These are phyloP conservation scores for Euphorbia peplus DNA, from an alignment of 345 rosid genomes.

Conservation along the genomic window DNA sequence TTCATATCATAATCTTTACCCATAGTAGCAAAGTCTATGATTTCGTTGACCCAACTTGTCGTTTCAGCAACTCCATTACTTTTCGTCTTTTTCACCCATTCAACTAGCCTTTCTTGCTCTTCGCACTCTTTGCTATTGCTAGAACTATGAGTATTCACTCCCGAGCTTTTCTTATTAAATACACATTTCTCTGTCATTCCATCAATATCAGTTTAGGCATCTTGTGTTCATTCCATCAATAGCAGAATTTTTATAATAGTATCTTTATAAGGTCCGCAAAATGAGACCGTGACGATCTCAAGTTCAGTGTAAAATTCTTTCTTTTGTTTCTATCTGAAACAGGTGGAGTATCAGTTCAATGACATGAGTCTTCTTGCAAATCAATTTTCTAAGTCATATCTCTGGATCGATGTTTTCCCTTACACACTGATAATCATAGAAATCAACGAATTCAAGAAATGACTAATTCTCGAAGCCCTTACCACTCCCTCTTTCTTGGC, in stretches of 20 bases:
- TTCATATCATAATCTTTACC: neutral
- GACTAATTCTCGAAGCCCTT: conserved; percentile 23
- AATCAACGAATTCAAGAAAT: neutral
- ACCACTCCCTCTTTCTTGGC: conserved; percentile 96
- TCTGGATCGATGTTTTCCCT: neutral
- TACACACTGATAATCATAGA: neutral
- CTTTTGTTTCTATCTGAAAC: conserved; percentile 14
- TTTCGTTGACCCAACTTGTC: neutral
- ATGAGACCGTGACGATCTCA: neutral
- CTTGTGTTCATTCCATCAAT: neutral
- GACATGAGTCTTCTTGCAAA: conserved; percentile 86
- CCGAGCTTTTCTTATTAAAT: neutral
- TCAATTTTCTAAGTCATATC: neutral
- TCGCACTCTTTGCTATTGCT: neutral
- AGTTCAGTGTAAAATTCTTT: conserved; percentile 1
- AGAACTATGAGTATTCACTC: neutral
- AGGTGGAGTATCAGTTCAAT: conserved; percentile 91
- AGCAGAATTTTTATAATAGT: neutral
- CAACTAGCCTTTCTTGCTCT: neutral
- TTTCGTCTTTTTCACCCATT: neutral
- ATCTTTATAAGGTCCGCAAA: neutral
- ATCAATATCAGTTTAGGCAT: too few species aligned
- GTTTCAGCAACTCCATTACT: neutral
- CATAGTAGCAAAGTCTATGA: neutral
- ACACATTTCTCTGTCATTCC: too few species aligned